These are phyloP conservation scores for Pulveroboletus ravenelii DNA, from an alignment of 768 basidiomycete species.

Conservation along the genomic window DNA sequence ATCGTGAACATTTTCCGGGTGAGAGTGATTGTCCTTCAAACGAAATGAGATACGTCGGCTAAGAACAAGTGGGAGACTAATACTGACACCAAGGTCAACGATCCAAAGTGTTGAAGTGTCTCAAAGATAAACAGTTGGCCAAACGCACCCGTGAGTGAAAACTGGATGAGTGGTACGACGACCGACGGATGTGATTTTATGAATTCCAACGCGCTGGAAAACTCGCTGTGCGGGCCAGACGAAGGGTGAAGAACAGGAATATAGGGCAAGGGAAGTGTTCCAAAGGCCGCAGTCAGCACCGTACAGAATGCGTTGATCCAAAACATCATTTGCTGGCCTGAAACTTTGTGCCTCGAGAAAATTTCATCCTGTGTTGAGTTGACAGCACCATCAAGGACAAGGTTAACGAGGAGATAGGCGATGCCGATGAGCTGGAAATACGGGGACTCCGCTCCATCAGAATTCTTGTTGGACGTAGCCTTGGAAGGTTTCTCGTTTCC, in stretches of 20 bases:
- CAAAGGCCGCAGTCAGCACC: constrained; percentile 60
- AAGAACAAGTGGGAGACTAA: not conserved
- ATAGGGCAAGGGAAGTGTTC: constrained; percentile 69
- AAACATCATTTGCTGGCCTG: constrained; percentile 99
- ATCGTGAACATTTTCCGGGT: constrained; percentile 98
- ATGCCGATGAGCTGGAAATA: constrained; percentile 68
- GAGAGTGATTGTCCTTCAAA: constrained; percentile 80
- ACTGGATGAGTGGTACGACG: constrained; percentile 69
- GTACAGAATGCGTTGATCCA: constrained; percentile 92
- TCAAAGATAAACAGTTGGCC: constrained; percentile 99
- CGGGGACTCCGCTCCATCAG: constrained; percentile 29
- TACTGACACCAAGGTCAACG: constrained; percentile 81
- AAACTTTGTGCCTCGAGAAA: constrained; percentile 67
- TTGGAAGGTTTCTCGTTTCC: constrained; percentile 51
- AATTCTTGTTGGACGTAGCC: constrained; percentile 31
- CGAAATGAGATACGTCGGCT: constrained; percentile 1
- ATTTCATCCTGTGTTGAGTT: constrained; percentile 98
- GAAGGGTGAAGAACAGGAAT: constrained; percentile 81
- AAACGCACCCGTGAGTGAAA: constrained; percentile 85
- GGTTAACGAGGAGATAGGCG: constrained; percentile 75
- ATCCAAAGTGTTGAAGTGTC: constrained; percentile 88
- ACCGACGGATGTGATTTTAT: constrained; percentile 74
- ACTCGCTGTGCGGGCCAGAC: constrained; percentile 53
- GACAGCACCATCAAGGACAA: constrained; percentile 86
- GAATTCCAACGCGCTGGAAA: constrained; percentile 66